Percentiles rank a stretch among this genome's conserved stretches.
These are phyloP conservation scores for Rhododendron ovatum DNA, from an alignment of 148 eudicot species.

Conservation along the genomic window DNA sequence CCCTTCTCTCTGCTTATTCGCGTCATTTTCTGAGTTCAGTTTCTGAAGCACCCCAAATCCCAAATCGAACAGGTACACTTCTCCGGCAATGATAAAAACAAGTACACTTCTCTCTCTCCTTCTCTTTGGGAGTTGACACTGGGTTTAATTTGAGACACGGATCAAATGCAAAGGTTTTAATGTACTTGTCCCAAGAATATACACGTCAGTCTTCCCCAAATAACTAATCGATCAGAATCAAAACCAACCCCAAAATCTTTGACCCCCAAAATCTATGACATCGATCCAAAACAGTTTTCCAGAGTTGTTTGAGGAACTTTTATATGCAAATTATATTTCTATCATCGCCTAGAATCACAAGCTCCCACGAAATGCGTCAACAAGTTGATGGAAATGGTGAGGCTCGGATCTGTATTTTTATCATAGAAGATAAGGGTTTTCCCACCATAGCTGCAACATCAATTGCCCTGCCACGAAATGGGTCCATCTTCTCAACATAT, in stretches of 20 bases:
- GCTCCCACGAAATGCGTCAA: background rate
- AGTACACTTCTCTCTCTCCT: no score
- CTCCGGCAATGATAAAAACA: no score
- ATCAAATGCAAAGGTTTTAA: no score
- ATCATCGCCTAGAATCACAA: background rate
- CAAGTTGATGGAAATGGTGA: background rate
- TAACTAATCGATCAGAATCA: no score
- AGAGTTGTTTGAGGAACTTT: background rate
- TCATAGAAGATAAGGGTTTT: background rate
- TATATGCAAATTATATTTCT: background rate
- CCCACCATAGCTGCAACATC: background rate
- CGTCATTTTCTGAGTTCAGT: background rate
- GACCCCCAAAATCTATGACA: background rate
- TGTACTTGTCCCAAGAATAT: no score
- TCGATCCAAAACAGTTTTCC: no score
- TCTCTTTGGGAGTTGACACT: no score
- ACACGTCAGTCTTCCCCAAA: no score
- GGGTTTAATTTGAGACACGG: no score
- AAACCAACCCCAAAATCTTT: background rate
- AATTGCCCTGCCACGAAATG: background rate
- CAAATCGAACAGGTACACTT: no score
- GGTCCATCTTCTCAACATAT: background rate
- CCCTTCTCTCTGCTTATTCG: background rate
- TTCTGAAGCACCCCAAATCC: background rate
- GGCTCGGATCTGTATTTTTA: background rate